Conservation (phyloP, 768 basidiomycete species). For the Lentinula boryana region DNA sequence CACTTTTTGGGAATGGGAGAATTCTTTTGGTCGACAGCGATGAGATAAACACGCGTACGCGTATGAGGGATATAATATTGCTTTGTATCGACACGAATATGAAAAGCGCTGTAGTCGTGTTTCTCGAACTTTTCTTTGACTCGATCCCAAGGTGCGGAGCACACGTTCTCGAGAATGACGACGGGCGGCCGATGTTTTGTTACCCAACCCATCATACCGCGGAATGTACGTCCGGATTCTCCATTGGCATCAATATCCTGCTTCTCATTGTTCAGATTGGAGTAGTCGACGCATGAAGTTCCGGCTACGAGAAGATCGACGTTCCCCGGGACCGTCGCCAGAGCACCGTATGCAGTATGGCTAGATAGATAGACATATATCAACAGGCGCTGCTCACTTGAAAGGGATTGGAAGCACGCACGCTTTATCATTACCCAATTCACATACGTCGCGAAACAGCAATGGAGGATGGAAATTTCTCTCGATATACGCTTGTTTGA, state of each 20-base stretch:
- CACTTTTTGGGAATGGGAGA: conserved; percentile 64
- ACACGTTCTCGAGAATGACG: conserved; percentile 95
- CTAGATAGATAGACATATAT: conserved; percentile 30
- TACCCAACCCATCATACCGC: conserved; percentile 94
- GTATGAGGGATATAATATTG: conserved; percentile 94
- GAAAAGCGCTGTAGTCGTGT: conserved; percentile 70
- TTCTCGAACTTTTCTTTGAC: conserved; percentile 74
- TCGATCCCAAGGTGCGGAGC: conserved; percentile 78
- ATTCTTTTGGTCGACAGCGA: conserved; percentile 65
- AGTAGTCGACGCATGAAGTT: conserved; percentile 96
- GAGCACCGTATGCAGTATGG: conserved; percentile 87
- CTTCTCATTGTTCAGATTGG: conserved; percentile 90
- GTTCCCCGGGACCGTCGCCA: conserved; percentile 81
- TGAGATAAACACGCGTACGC: conserved; percentile 81
- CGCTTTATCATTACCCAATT: conserved; percentile 76
- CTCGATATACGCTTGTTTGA: conserved; percentile 97
- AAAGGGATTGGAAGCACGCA: conserved; percentile 28
- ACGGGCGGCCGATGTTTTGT: conserved; percentile 79
- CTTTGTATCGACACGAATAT: conserved; percentile 74
- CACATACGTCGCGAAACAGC: conserved; percentile 91
- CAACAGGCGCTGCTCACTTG: not conserved
- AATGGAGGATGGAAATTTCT: conserved; percentile 91
- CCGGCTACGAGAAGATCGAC: conserved; percentile 90
- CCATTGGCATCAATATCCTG: conserved; percentile 86
- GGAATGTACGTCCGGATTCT: conserved; percentile 90